Base-by-base conservation (phyloP, 106 monocot genomes). In the Apostasia shenzhenica region DNA sequence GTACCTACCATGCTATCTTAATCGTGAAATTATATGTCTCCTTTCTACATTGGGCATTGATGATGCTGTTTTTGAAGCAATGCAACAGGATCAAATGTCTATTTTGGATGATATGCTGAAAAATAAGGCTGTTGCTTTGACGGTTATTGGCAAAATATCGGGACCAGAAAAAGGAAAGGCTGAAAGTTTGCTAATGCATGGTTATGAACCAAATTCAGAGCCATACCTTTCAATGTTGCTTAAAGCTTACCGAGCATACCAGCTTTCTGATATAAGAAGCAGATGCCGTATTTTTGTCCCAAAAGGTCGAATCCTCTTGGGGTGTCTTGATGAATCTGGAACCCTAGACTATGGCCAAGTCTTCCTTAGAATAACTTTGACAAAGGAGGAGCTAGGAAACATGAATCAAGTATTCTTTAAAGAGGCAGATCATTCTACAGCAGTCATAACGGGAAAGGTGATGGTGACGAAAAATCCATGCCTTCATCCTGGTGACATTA, bases 391-490 rank as follows among this genome's bases (percentile, higher is more conserved):
- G 63, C 63, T 77, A 41, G 10, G 78, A 73, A 50, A 66, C 66
- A 54, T 13, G 57, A 67, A 81, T 67, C 74, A 79, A 42, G 26
- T 26, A 59, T 81, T 56, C 63, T 80, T 90, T 47, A 54, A 67
- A 26, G 83, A 83, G 40, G 63, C 72, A 49, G 90, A 90, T 66
- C 57, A 70, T 39, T 70, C 13, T 71, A 85, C 89, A 46, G 93
- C 70, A 13, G 79, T 83, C 37, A 48, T 99, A 63, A 78, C 85
- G 48, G 92, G 93, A 72, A 90, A 83, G 52, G 81, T 99, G 45
- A 67, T 92, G 44, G 85, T 93, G 12, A 92, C 97, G 11, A 99
- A 90, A 75, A 99, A 99, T 69, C 97, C 97, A 1, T 99, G 97
- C 64, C 83, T 99, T 12, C 97, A 99, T 48, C 92, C 97, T 62